Base-by-base conservation (phyloP, 73 alveolate species). In the Paramecium sexaurelia region DNA sequence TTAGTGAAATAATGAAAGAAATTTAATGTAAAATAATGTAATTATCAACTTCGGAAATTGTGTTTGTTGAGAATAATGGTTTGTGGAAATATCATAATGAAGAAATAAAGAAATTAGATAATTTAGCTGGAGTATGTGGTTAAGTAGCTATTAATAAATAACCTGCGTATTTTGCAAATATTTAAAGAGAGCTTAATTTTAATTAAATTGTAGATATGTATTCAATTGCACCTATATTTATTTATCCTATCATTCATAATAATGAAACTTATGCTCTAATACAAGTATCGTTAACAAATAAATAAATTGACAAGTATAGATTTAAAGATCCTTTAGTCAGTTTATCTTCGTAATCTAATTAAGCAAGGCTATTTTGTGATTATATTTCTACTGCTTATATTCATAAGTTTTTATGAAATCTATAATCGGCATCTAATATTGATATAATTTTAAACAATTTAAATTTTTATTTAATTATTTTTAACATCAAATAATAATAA, bases 101-200 rank as follows among this genome's bases (percentile, higher is more conserved):
- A 22, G 90, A 43, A 22, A 78, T 78, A 36, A 78, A 11, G n/a
- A 39, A 78, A 78, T 22, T 78, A 5, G 90, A 78, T 39, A 24
- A n/a, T 10, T 24, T 78, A 41, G 55, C 90, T 41, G 90, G 90
- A 19, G 40, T 78, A 45, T 45, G 57, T 45, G 57, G 57, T 45
- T 10, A 45, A 11, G 57, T 45, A 15, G 40, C 75, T 24, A 61
- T 32, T 5, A 45, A 24, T 26, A 78, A 40, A 40, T 6, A 32
- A 78, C 61, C 90, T 24, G 68, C 90, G 19, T 78, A 36, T 45
- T 78, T 39, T 61, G n/a, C 43, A 9, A 78, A 78, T 78, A 78
- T 78, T 13, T 78, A 37, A 17, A 78, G 22, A 40, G 90, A 78
- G 41, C 47, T 40, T 33, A 39, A 78, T 11, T 78, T 24, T 11